Evolutionary conservation across 805 yeast genomes (phyloP), one percentile per base, ranked within the genome.

Genomic region (Ascoidea rubescens): DNA sequence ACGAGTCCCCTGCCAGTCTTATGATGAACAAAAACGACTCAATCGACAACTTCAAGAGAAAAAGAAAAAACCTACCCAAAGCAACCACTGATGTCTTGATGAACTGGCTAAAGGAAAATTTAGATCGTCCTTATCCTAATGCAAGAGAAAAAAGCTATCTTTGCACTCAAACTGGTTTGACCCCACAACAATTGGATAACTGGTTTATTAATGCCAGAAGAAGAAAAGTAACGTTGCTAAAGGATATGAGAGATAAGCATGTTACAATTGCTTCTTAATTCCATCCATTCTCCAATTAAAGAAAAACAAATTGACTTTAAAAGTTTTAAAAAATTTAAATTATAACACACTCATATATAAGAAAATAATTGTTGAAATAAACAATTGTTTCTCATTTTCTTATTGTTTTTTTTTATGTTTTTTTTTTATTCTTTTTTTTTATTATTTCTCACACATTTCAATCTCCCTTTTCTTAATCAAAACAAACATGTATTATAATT

Each of bases 121-220:
- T 85, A 58, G 79, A 81, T 55, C 85, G 86, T 60, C 96, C 96
- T 12, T 87, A 87, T 64, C 96, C 96, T 2, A 83, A 86, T 51
- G 84, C 84, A 51, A 77, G 79, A 48, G 95, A 87, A 60, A 87
- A 87, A 68, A 73, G 77, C 56, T 79, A 78, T 60, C 71, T 87
- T 52, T 76, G 84, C 73, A 71, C 73, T 58, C 73, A 75, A 62
- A 87, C 96, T 0, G 91, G 93, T 0, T 72, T 87, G 62, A 84
- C 87, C 56, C 80, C 83, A 65, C 87, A 84, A 55, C 96, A 87
- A 65, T 73, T 87, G 55, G 76, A 85, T 57, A 87, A 87, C 62
- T 87, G 96, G 96, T 87, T 87, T 60, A 87, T 87, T 61, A 87
- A 87, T 63, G 95, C 91, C 17, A 76, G 96, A 59, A 73, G 95